Evolutionary conservation across 495 filamentous ascomycete species (phyloP).

Genomic region (Penicillium tannophilum): DNA sequence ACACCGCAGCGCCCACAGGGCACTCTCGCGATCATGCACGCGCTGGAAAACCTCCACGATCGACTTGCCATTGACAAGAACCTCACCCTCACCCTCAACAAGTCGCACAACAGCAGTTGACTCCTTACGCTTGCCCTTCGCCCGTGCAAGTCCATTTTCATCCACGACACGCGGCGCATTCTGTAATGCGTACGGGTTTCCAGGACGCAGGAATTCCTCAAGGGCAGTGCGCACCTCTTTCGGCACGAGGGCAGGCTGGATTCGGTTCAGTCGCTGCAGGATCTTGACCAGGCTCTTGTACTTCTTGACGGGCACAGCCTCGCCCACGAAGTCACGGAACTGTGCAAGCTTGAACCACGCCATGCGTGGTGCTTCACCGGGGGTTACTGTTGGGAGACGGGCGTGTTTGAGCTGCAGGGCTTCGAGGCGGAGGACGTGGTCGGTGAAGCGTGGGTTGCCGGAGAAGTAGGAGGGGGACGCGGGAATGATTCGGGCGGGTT

Average conservation of each 20-base stretch:
- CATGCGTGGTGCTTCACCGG: constrained; percentile 68
- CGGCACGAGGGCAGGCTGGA: constrained; percentile 79
- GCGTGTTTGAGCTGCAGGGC: constrained; percentile 68
- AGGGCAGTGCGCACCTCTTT: constrained; percentile 64
- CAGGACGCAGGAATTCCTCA: constrained; percentile 68
- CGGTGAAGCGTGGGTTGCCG: constrained; percentile 79
- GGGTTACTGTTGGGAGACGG: constrained; percentile 65
- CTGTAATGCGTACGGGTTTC: constrained; percentile 67
- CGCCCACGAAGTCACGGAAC: constrained; percentile 73
- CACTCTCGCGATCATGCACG: constrained; percentile 93
- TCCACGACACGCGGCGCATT: constrained; percentile 64
- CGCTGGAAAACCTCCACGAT: constrained; percentile 78
- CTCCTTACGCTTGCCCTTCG: constrained; percentile 81
- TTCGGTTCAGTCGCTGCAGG: constrained; percentile 78
- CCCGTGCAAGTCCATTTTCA: constrained; percentile 71
- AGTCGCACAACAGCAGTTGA: constrained; percentile 81
- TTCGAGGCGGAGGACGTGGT: constrained; percentile 75
- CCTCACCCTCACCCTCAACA: constrained; percentile 89
- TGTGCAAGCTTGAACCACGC: constrained; percentile 82
- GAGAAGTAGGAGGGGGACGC: constrained; percentile 93
- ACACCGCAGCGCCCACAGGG: constrained; percentile 82
- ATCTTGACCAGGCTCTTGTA: constrained; percentile 75
- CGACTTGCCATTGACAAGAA: constrained; percentile 84
- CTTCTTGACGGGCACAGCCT: constrained; percentile 74
- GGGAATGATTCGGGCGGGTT: constrained; percentile 72